Conservation (phyloP, 225 moss, liverwort and hornwort species). For the Sphagnum tenellum region DNA sequence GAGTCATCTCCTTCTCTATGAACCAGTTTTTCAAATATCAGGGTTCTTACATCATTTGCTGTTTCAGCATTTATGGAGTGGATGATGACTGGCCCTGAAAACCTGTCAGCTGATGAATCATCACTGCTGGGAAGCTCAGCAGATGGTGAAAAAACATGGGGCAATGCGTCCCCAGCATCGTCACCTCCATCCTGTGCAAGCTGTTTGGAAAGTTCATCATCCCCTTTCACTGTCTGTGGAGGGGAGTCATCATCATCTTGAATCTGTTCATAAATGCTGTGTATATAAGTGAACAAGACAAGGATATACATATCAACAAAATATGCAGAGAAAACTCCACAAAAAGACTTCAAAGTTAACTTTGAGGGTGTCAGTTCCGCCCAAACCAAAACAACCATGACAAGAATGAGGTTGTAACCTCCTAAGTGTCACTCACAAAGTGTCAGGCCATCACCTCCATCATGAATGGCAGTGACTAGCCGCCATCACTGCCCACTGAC, state of each 20-base stretch:
- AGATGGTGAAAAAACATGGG: constrained; percentile 23
- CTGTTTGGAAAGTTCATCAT: constrained; percentile 24
- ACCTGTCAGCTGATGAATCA: constrained; percentile 33
- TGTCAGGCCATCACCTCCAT: no score
- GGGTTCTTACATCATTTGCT: constrained; percentile 40
- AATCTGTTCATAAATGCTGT: constrained; percentile 20
- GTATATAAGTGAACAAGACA: background rate
- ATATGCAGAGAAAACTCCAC: no score
- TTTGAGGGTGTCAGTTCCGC: no score
- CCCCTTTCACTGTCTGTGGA: constrained; percentile 31
- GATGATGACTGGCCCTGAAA: constrained; percentile 31
- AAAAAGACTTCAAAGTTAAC: no score
- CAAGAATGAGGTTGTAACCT: no score
- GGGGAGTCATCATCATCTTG: constrained; percentile 53
- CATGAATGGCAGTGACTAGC: no score
- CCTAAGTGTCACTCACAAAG: no score
- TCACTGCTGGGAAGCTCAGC: constrained; percentile 28
- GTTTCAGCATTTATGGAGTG: constrained; percentile 50
- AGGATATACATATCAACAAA: no score
- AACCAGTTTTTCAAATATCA: no score
- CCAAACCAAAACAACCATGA: no score
- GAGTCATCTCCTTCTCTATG: background rate
- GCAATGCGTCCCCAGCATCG: constrained; percentile 21
- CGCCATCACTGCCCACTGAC: no score
- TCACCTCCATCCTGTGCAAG: constrained; percentile 32